Evolutionary conservation across 108 stramenopile genomes (phyloP).

Genomic region (Seminavis robusta): DNA sequence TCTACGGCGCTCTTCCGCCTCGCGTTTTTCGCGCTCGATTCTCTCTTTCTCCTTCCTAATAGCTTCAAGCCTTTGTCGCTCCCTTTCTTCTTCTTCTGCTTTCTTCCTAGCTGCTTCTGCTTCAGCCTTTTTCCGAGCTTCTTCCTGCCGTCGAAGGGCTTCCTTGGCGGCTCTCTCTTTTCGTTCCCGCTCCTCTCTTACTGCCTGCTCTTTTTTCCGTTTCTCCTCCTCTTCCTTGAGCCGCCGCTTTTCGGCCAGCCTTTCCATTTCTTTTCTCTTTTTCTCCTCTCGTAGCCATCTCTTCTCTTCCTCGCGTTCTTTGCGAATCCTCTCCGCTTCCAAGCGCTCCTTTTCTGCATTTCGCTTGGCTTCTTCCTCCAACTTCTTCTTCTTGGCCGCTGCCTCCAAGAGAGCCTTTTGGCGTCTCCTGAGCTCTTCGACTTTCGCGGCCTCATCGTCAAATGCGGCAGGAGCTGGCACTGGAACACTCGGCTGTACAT

Average conservation of each 20-base stretch:
- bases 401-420: constrained; percentile 17
- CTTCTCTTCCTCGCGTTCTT: constrained; percentile 15
- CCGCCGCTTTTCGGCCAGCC: constrained; percentile 11
- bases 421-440: constrained; percentile 19
- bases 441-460: constrained; percentile 7
- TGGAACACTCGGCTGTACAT: constrained; percentile 12
- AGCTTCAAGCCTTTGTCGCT: background rate
- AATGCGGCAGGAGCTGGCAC: no score
- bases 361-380: constrained; percentile 3
- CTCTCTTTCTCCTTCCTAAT: no score
- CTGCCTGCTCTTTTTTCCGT: constrained; percentile 14
- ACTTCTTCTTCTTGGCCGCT: constrained; percentile 20
- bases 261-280: constrained; percentile 12
- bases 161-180: constrained; percentile 7
- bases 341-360: constrained; percentile 8
- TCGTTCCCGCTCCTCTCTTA: constrained; percentile 12
- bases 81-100: constrained; percentile 8
- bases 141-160: constrained; percentile 7
- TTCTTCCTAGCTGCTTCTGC: constrained; percentile 13
- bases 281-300: constrained; percentile 16
- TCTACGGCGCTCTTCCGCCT: background rate
- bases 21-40: background rate
- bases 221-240: constrained; percentile 17
- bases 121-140: background rate
- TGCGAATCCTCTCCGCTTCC: background rate